Evolutionary conservation across 2,329 filamentous ascomycete genomes (phyloP).

Genomic region (Neonectria magnoliae): DNA sequence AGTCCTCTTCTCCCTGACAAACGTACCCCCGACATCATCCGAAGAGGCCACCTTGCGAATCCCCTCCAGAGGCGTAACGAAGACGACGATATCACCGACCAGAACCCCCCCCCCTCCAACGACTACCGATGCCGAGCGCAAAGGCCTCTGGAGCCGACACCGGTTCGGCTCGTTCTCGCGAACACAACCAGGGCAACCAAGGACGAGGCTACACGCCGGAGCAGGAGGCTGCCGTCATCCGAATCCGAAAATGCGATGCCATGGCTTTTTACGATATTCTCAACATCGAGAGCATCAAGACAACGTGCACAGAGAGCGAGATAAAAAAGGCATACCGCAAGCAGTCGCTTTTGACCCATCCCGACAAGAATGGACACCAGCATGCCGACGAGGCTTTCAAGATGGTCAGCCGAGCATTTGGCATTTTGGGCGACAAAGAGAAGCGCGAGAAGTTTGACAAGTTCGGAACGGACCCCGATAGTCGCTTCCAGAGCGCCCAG

Average conservation of each 20-base stretch:
- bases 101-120: constrained; percentile 14
- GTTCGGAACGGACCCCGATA: constrained; percentile 93
- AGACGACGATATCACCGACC: background rate
- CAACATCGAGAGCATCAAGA: constrained; percentile 71
- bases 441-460: constrained; percentile 86
- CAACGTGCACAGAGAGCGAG: constrained; percentile 78
- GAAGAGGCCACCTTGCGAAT: constrained; percentile 15
- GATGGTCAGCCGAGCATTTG: constrained; percentile 94
- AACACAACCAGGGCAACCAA: constrained; percentile 81
- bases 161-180: constrained; percentile 61
- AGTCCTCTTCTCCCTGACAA: background rate
- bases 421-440: constrained; percentile 90
- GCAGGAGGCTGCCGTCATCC: constrained; percentile 89
- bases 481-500: constrained; percentile 76
- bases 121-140: constrained; percentile 55
- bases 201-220: constrained; percentile 84
- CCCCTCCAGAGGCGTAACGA: background rate
- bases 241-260: constrained; percentile 83
- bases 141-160: constrained; percentile 65
- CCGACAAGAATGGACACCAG: constrained; percentile 97
- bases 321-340: constrained; percentile 99
- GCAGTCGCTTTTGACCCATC: constrained; percentile 92
- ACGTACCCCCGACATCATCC: background rate
- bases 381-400: constrained; percentile 98
- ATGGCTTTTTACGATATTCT: constrained; percentile 98